Conservation (phyloP, 768 basidiomycete genomes). For the Collybia sordida region DNA sequence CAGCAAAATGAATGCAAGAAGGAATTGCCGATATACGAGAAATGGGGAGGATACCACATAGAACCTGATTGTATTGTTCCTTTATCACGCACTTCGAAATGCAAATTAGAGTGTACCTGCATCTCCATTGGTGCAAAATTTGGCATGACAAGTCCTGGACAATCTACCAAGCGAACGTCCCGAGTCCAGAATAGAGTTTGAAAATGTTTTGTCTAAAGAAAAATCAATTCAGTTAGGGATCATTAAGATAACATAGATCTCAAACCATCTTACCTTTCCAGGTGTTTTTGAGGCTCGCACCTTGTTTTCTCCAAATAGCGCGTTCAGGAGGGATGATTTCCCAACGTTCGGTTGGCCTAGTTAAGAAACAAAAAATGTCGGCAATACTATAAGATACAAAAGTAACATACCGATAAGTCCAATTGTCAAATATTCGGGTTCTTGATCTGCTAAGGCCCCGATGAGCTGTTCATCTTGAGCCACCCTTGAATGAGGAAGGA, state of each 20-base stretch:
- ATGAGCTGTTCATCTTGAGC: constrained; percentile 24
- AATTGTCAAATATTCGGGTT: constrained; percentile 69
- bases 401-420: constrained; percentile 68
- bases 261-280: constrained; percentile 61
- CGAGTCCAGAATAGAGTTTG: constrained; percentile 90
- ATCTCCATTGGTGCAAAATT: constrained; percentile 79
- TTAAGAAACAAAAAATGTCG: background rate
- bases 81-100: constrained; percentile 4
- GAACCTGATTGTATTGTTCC: constrained; percentile 41
- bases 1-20: constrained; percentile 73
- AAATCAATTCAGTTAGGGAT: background rate
- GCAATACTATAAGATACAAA: background rate
- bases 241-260: background rate
- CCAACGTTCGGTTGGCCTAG: constrained; percentile 94
- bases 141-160: constrained; percentile 93
- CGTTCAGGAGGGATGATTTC: constrained; percentile 90
- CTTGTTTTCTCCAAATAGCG: constrained; percentile 75
- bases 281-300: constrained; percentile 86
- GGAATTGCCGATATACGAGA: constrained; percentile 83
- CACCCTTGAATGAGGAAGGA: constrained; percentile 27
- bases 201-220: constrained; percentile 83
- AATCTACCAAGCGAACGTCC: constrained; percentile 89
- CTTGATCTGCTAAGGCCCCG: constrained; percentile 24
- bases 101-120: constrained; percentile 48
- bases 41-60: constrained; percentile 73